phyloP scores from a whole-genome alignment of 345 rosid species.

The Populus alba region DNA sequence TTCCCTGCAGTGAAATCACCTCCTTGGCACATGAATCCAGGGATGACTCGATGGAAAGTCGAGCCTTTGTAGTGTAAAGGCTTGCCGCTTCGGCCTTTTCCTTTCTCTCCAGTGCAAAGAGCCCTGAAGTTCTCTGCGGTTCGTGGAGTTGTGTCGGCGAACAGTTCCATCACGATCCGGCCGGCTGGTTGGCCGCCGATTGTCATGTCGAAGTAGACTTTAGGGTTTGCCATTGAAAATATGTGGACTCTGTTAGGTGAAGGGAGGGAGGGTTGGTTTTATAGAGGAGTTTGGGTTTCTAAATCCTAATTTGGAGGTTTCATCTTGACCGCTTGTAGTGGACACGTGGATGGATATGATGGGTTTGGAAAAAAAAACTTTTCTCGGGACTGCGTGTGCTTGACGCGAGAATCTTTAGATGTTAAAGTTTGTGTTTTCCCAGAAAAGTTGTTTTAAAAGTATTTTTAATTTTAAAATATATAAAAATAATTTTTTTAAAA shows the following conservation, averaged over 20 bases:
- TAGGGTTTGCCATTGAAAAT: conserved; percentile 19
- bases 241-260: neutral
- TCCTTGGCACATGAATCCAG: conserved; percentile 83
- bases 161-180: conserved; percentile 26
- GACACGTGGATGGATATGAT: conserved; percentile 8
- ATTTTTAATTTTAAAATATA: too few species aligned
- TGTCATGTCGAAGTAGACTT: conserved; percentile 19
- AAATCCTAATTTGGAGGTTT: neutral
- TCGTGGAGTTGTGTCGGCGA: conserved; percentile 25
- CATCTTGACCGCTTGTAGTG: conserved; percentile 3
- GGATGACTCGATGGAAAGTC: conserved; percentile 71
- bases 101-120: conserved; percentile 81
- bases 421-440: too few species aligned
- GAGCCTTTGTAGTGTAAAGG: conserved; percentile 87
- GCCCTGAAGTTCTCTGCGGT: conserved; percentile 88
- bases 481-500: too few species aligned
- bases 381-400: neutral
- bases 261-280: neutral
- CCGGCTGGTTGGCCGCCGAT: conserved; percentile 17
- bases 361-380: neutral
- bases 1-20: conserved; percentile 81
- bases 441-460: too few species aligned
- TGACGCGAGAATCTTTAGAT: conserved; percentile 7
- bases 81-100: conserved; percentile 51
- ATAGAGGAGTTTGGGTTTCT: neutral